A percentile compares a stretch with the other conserved stretches of the same genome.
Conservation (phyloP, 2,329 filamentous ascomycete genomes). For the Lachnellula occidentalis region DNA sequence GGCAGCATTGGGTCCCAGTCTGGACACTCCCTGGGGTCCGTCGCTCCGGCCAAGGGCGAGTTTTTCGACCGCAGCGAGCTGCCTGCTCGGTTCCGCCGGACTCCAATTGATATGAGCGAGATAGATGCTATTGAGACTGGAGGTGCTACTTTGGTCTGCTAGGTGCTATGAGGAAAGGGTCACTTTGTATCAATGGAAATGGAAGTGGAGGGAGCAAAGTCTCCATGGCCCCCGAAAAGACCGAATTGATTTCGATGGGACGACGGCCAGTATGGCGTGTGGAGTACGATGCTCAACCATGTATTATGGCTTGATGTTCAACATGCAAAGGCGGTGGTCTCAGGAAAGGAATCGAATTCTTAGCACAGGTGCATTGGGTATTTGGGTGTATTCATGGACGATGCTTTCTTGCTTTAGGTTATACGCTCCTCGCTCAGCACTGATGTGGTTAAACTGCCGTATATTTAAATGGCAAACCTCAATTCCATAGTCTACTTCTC, state of each 20-base stretch:
- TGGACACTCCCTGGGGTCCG: constrained; percentile 66
- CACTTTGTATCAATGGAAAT: neutral
- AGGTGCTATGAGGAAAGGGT: constrained; percentile 1
- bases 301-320: no score
- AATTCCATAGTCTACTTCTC: no score
- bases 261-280: no score
- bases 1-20: constrained; percentile 27
- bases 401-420: no score
- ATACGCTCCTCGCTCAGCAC: no score
- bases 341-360: no score
- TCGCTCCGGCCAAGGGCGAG: constrained; percentile 65
- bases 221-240: neutral
- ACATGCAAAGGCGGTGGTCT: no score
- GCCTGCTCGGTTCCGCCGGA: constrained; percentile 73
- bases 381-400: no score
- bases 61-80: constrained; percentile 89
- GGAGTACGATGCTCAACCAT: no score
- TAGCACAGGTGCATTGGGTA: no score
- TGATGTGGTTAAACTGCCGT: no score
- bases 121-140: constrained; percentile 96
- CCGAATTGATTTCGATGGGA: neutral
- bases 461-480: no score
- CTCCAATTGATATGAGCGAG: constrained; percentile 70
- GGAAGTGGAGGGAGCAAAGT: neutral
- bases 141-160: constrained; percentile 61